A percentile compares a stretch with the other conserved stretches of the same genome.
Evolutionary conservation across 177 flowering plant genomes (phyloP).

Genomic region (Vitis hybrid): DNA sequence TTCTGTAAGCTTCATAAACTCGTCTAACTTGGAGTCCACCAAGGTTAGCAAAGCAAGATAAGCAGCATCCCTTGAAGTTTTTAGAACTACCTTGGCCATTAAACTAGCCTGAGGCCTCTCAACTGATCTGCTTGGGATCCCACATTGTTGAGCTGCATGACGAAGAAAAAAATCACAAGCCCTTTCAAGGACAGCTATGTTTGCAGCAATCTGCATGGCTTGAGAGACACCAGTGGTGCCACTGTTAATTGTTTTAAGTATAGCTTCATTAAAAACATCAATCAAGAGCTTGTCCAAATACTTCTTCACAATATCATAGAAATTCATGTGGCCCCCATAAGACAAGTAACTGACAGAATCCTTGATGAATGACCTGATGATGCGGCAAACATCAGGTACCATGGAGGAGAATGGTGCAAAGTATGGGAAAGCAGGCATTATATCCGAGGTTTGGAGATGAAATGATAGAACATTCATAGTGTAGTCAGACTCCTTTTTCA

Average conservation of each 20-base stretch:
- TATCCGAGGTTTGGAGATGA: conserved; percentile 71
- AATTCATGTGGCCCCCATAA: conserved; percentile 56
- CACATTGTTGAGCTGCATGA: conserved; percentile 79
- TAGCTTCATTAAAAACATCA: conserved; percentile 74
- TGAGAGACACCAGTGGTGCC: conserved; percentile 60
- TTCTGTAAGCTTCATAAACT: conserved; percentile 66
- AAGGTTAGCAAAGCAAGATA: conserved; percentile 61
- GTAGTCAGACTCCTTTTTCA: conserved; percentile 82
- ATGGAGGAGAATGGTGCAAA: conserved; percentile 85
- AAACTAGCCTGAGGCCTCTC: conserved; percentile 65
- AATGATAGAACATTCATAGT: conserved; percentile 61
- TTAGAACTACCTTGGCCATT: conserved; percentile 69
- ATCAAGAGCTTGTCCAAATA: conserved; percentile 81
- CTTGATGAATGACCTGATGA: conserved; percentile 76
- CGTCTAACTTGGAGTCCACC: conserved; percentile 68
- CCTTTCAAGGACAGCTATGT: conserved; percentile 67
- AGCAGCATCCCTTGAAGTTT: conserved; percentile 81
- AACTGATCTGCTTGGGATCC: conserved; percentile 56
- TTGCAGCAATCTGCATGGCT: conserved; percentile 92
- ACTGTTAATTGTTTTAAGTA: conserved; percentile 52
- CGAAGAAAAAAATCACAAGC: conserved; percentile 81
- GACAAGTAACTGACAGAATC: conserved; percentile 82
- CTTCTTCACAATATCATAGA: conserved; percentile 61
- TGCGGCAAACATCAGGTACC: conserved; percentile 81
- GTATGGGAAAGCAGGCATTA: conserved; percentile 87